phyloP scores from a whole-genome alignment of 371 early-diverging fungal genomes.

The Fennellomyces sp. region DNA sequence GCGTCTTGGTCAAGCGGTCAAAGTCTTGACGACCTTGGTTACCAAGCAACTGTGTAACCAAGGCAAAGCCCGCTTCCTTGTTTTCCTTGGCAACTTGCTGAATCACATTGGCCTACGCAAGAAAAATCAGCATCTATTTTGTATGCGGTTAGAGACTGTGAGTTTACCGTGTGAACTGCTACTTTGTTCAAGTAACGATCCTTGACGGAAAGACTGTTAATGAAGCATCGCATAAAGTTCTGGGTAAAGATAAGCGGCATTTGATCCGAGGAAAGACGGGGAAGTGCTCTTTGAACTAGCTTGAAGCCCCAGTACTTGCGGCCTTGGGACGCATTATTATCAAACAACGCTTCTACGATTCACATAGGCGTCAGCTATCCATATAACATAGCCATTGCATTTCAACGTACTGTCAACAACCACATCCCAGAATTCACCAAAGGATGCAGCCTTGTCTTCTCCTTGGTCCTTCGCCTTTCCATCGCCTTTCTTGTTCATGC shows the following conservation, averaged over 20 bases:
- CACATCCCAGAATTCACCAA: conserved; percentile 82
- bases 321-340: conserved; percentile 73
- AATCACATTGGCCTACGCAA: conserved; percentile 47
- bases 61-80: conserved; percentile 55
- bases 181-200: conserved; percentile 79
- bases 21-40: conserved; percentile 72
- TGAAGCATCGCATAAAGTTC: conserved; percentile 81
- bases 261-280: conserved; percentile 61
- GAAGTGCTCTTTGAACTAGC: conserved; percentile 73
- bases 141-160: conserved; percentile 2
- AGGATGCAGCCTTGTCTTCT: conserved; percentile 46
- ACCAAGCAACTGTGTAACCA: conserved; percentile 76
- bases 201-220: conserved; percentile 78
- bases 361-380: not conserved
- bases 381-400: not conserved
- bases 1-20: conserved; percentile 75
- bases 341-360: conserved; percentile 69
- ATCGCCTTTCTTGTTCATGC: conserved; percentile 13
- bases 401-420: conserved; percentile 69
- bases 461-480: conserved; percentile 13
- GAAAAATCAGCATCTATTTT: conserved; percentile 17
- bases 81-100: conserved; percentile 47
- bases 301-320: conserved; percentile 90
- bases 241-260: conserved; percentile 80
- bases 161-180: conserved; percentile 70